phyloP scores from a whole-genome alignment of 2,329 filamentous ascomycete genomes.

The Penicillium brasilianum region DNA sequence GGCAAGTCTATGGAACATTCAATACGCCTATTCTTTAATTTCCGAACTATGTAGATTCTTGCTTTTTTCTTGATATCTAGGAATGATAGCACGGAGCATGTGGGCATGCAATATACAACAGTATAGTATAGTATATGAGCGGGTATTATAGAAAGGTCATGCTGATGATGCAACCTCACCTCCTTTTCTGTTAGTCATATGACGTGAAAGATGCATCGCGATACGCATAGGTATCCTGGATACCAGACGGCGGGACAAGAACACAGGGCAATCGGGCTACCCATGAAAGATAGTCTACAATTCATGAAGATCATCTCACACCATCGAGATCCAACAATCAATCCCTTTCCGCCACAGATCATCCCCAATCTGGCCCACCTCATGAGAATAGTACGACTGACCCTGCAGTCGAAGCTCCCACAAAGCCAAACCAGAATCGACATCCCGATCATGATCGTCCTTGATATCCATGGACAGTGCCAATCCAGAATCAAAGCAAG shows the following conservation, averaged over 20 bases:
- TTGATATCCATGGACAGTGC: not conserved
- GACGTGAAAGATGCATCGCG: not conserved
- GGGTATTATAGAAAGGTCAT: too few species aligned
- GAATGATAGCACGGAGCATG: not conserved
- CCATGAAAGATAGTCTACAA: not conserved
- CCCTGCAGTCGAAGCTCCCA: slow-evolving; percentile 42
- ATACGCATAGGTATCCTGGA: not conserved
- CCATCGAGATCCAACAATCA: slow-evolving; percentile 37
- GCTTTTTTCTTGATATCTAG: not conserved
- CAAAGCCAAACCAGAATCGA: slow-evolving; percentile 5
- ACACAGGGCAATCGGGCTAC: not conserved
- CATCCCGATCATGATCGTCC: not conserved
- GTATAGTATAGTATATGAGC: too few species aligned
- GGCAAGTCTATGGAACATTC: not conserved
- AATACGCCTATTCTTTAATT: not conserved
- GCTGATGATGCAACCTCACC: not conserved
- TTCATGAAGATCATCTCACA: slow-evolving; percentile 6
- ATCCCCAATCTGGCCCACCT: slow-evolving; percentile 35
- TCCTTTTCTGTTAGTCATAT: not conserved
- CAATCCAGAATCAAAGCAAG: not conserved
- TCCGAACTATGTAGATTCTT: not conserved
- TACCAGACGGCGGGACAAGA: not conserved
- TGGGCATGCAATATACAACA: not conserved
- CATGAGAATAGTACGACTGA: slow-evolving; percentile 42
- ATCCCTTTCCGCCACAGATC: slow-evolving; percentile 41